Conservation (phyloP, 2,329 filamentous ascomycete species). For the Paracamarosporium sp. region DNA sequence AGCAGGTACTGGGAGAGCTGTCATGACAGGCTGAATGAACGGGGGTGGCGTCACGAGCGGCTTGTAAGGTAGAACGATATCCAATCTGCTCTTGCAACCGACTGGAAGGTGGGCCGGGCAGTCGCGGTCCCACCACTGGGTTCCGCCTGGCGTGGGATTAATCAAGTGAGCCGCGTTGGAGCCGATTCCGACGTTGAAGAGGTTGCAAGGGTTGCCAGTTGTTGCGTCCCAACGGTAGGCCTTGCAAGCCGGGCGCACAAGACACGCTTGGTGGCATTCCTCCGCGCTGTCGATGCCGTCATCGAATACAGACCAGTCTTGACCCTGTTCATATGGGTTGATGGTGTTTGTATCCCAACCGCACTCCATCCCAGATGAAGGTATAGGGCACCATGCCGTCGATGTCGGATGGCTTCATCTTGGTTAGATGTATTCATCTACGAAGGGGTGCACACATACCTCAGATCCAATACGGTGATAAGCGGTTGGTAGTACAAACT, state of each 20-base stretch:
- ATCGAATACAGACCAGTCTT: slow-evolving; percentile 19
- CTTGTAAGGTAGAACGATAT: neutral
- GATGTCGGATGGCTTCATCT: slow-evolving; percentile 20
- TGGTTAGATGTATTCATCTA: neutral
- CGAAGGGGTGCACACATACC: slow-evolving; percentile 2
- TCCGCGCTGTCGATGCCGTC: slow-evolving; percentile 8
- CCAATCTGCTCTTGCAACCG: neutral
- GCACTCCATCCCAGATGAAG: slow-evolving; percentile 21
- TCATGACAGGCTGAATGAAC: neutral
- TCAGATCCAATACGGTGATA: slow-evolving; percentile 18
- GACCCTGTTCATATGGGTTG: slow-evolving; percentile 16
- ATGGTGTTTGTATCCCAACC: slow-evolving; percentile 22
- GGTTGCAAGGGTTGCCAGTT: slow-evolving; percentile 11
- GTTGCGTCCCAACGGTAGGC: slow-evolving; percentile 17
- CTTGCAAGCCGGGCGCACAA: slow-evolving; percentile 16
- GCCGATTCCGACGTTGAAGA: slow-evolving; percentile 23
- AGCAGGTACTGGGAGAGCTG: too few relatives aligned
- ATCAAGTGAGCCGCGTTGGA: slow-evolving; percentile 17
- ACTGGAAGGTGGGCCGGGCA: slow-evolving; percentile 16
- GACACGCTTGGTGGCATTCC: slow-evolving; percentile 26
- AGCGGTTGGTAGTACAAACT: slow-evolving; percentile 15
- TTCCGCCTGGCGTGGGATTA: slow-evolving; percentile 11
- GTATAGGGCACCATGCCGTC: slow-evolving; percentile 18
- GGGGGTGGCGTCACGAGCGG: neutral
- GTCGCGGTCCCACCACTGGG: slow-evolving; percentile 24